These are phyloP conservation scores for Sporothrix humicola DNA, from an alignment of 2,329 filamentous ascomycete species.

Conservation along the genomic window DNA sequence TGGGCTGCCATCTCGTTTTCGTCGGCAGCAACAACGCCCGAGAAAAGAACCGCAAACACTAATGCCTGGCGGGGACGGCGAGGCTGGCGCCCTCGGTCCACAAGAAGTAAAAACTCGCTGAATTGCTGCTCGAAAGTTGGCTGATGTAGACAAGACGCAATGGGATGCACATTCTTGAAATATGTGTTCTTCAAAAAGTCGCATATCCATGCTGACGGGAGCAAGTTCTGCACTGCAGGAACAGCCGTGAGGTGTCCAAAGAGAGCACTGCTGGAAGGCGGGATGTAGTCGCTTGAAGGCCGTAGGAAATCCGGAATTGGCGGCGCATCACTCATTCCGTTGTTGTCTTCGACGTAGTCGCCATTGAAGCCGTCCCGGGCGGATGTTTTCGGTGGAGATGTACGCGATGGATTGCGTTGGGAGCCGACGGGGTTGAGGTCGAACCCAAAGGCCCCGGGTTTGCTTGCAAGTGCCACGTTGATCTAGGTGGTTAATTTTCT, in stretches of 20 bases:
- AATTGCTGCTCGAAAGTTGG: conserved; percentile 71
- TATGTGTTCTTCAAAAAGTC: conserved; percentile 71
- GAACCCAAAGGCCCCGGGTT: conserved; percentile 28
- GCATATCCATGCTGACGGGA: conserved; percentile 63
- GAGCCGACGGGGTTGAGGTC: background rate
- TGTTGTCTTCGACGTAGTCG: conserved; percentile 30
- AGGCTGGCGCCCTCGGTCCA: conserved; percentile 54
- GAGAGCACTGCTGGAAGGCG: conserved; percentile 70
- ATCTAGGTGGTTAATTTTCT: conserved; percentile 24
- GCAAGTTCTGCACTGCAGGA: conserved; percentile 61
- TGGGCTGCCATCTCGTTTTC: conserved; percentile 55
- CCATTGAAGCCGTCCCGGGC: background rate
- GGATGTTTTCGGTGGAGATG: conserved; percentile 2
- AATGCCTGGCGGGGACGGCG: conserved; percentile 59
- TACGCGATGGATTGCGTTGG: background rate
- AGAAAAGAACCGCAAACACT: conserved; percentile 72
- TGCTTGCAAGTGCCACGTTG: conserved; percentile 31
- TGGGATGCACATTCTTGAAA: conserved; percentile 69
- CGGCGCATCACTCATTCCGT: conserved; percentile 30
- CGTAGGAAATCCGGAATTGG: conserved; percentile 61
- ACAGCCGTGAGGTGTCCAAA: conserved; percentile 60
- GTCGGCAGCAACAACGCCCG: conserved; percentile 65
- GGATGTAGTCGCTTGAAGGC: conserved; percentile 69
- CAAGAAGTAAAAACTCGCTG: conserved; percentile 68
- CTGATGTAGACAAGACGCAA: conserved; percentile 70